A percentile compares a stretch with the other conserved stretches of the same genome.
These are phyloP conservation scores for Jimgerdemannia flammicorona DNA, from an alignment of 192 early-diverging fungal species.

Conservation along the genomic window DNA sequence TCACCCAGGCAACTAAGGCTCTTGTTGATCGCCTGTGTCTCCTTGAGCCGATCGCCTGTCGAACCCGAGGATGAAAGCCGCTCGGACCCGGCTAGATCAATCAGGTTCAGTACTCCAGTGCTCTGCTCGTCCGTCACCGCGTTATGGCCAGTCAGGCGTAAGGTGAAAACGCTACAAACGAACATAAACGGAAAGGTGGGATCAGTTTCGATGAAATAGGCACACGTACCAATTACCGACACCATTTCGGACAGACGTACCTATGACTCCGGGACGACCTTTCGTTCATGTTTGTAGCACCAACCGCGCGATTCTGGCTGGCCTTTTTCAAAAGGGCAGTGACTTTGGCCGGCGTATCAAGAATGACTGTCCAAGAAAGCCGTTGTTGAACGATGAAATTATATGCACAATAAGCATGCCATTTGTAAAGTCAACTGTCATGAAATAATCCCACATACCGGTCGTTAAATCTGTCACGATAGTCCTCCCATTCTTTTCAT, in stretches of 20 bases:
- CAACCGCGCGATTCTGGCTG: conserved; percentile 81
- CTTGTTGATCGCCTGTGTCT: conserved; percentile 97
- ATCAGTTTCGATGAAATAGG: background rate
- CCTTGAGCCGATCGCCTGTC: conserved; percentile 83
- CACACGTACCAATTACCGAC: background rate
- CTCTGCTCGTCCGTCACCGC: conserved; percentile 65
- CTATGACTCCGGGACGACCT: conserved; percentile 90
- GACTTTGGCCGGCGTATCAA: conserved; percentile 74
- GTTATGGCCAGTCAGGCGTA: conserved; percentile 75
- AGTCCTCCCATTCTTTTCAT: conserved; percentile 72
- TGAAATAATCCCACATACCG: conserved; percentile 24
- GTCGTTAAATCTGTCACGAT: conserved; percentile 73
- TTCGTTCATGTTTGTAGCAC: conserved; percentile 91
- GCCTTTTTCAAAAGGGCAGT: conserved; percentile 70
- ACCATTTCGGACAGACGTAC: conserved; percentile 13
- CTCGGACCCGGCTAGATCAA: conserved; percentile 95
- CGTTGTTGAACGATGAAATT: too few relatives aligned
- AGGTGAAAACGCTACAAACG: conserved; percentile 78
- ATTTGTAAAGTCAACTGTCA: background rate
- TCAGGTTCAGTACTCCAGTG: conserved; percentile 81
- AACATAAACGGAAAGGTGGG: background rate
- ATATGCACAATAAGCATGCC: conserved; percentile 3
- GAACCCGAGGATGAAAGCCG: conserved; percentile 78
- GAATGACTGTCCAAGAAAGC: conserved; percentile 33
- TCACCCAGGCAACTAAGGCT: conserved; percentile 85